A percentile compares a stretch with the other conserved stretches of the same genome.
phyloP scores from a whole-genome alignment of 805 yeast species.

The Hanseniaspora vineae region DNA sequence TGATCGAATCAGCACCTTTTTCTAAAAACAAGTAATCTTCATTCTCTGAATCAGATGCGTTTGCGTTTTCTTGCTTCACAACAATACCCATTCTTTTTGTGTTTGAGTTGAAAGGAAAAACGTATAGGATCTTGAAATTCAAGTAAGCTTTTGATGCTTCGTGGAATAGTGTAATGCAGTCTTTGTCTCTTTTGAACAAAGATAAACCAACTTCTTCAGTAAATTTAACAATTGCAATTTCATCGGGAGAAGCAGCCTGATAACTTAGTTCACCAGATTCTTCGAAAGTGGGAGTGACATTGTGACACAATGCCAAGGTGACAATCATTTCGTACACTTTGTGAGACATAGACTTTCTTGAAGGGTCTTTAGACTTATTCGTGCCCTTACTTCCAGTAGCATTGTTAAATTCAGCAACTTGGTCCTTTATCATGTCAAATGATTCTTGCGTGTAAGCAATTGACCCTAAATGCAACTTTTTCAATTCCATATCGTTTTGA shows the following conservation, averaged over 20 bases:
- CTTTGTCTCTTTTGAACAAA: conserved; percentile 70
- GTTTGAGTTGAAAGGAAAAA: conserved; percentile 92
- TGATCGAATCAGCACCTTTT: conserved; percentile 96
- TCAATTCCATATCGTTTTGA: conserved; percentile 95
- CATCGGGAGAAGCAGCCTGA: conserved; percentile 99
- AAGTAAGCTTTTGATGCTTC: conserved; percentile 37
- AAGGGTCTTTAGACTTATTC: conserved; percentile 19
- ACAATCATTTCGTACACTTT: conserved; percentile 70
- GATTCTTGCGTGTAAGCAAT: conserved; percentile 89
- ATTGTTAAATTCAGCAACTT: conserved; percentile 3
- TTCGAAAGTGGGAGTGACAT: conserved; percentile 86
- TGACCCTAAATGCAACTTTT: conserved; percentile 82
- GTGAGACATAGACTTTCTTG: conserved; percentile 57
- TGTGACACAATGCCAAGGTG: conserved; percentile 89
- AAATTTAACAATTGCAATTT: conserved; percentile 89
- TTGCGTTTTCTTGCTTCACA: conserved; percentile 35
- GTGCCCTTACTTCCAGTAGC: conserved; percentile 9
- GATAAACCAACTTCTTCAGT: conserved; percentile 79
- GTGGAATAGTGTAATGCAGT: conserved; percentile 56
- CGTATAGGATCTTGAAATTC: conserved; percentile 58
- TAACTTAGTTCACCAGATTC: conserved; percentile 56
- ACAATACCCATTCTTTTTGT: conserved; percentile 94
- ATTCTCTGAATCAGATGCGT: conserved; percentile 18
- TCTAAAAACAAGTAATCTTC: conserved; percentile 75
- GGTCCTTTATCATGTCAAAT: conserved; percentile 69